Base-by-base conservation (phyloP, 345 rosid genomes). In the Boechera stricta region DNA sequence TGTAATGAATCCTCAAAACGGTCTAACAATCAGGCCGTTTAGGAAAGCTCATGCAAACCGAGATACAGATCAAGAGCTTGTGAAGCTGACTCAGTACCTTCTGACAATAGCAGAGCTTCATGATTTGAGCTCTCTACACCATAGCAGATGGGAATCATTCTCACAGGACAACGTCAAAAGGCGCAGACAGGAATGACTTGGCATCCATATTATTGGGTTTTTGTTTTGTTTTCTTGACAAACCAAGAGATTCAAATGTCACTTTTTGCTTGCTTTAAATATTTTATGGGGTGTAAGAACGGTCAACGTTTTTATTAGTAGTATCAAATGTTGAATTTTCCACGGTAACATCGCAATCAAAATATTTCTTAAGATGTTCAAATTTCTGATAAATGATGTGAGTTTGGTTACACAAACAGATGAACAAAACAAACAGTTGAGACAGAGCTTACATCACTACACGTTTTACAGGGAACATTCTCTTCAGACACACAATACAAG, bases 1-100 rank as follows among this genome's bases (percentile, higher is more conserved):
- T 41, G 96, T 92, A 78, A 90, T 95, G 98, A 95, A 92, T 81
- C 98, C 97, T 7, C 92, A 87, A 80, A 95, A 92, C 72, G 99
- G 98, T 44, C 82, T 92, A 79, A 82, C 82, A 4, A 95, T 95
- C 77, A 91, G 71, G 74, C 98, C 98, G 59, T 92, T 89, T 72
- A 86, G 84, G 82, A 91, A 91, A 82, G 98, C 98, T 74, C 97
- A 92, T 84, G 88, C 89, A 15, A 92, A 86, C 80, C 82, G 97
- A 71, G 94, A 87, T 67, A 87, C 83, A 12, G 98, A 95, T 78
- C 92, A 85, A 45, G 99, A 92, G 86, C 97, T 92, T 44, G 84
- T 86, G 54, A 87, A 87, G 84, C 92, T 95, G 81, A 89, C 97
- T 35, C 91, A 82, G 33, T 95, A 90, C 84, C 83, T 95, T 84